These are phyloP conservation scores for Spergularia azorica DNA, from an alignment of 179 eudicot genomes.

Conservation along the genomic window DNA sequence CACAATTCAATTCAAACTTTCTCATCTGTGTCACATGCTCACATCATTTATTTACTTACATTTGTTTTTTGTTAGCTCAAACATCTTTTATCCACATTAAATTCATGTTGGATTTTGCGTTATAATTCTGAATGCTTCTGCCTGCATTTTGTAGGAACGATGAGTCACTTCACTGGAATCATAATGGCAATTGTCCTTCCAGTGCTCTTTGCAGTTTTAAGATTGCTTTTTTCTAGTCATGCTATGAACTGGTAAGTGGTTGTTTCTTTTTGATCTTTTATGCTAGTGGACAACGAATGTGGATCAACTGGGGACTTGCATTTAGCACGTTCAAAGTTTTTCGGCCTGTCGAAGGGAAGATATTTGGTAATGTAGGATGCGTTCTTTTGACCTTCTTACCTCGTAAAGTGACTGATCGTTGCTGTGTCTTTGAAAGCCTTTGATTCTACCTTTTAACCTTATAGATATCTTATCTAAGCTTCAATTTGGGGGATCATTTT, in stretches of 20 bases:
- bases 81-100: background rate
- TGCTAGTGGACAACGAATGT: background rate
- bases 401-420: background rate
- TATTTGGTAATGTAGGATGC: background rate
- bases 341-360: slow-evolving; percentile 5
- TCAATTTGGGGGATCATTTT: background rate
- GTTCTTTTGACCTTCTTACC: slow-evolving; percentile 1
- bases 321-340: slow-evolving; percentile 8
- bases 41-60: background rate
- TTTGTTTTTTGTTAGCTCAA: background rate
- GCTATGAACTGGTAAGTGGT: slow-evolving; percentile 84
- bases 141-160: slow-evolving; percentile 56
- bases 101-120: background rate
- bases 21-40: background rate
- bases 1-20: background rate
- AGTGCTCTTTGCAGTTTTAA: slow-evolving; percentile 54
- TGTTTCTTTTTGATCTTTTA: background rate
- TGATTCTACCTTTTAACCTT: too few relatives aligned
- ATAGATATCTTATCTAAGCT: background rate
- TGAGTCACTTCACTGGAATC: slow-evolving; percentile 60
- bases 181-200: slow-evolving; percentile 68
- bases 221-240: slow-evolving; percentile 62
- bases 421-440: background rate
- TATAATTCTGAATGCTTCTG: slow-evolving; percentile 18
- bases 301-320: background rate